Evolutionary conservation across 2,329 filamentous ascomycete species (phyloP).

Genomic region (Fusarium penzigii): DNA sequence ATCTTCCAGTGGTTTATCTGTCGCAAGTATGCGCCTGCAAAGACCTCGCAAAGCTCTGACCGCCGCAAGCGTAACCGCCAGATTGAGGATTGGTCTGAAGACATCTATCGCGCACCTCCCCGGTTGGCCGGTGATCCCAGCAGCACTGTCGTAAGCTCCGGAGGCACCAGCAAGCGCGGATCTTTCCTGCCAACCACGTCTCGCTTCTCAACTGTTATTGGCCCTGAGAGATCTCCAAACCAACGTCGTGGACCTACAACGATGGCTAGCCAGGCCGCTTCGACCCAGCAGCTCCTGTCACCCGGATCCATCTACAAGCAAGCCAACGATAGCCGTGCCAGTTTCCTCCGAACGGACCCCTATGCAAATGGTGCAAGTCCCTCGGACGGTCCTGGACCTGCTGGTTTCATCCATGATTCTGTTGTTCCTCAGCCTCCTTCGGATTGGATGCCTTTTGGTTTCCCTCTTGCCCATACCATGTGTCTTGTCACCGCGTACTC

Average conservation of each 20-base stretch:
- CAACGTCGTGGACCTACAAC: constrained; percentile 71
- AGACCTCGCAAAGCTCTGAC: constrained; percentile 80
- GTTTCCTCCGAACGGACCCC: constrained; percentile 63
- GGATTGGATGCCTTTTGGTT: constrained; percentile 97
- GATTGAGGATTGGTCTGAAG: constrained; percentile 97
- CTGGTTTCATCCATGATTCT: constrained; percentile 93
- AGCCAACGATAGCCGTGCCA: constrained; percentile 62
- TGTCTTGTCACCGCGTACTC: constrained; percentile 97
- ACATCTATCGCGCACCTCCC: constrained; percentile 90
- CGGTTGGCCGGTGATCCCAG: constrained; percentile 75
- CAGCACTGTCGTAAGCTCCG: constrained; percentile 63
- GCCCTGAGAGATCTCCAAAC: constrained; percentile 61
- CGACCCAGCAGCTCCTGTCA: constrained; percentile 66
- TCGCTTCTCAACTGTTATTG: constrained; percentile 89
- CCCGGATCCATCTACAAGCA: constrained; percentile 73
- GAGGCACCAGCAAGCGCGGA: constrained; percentile 75
- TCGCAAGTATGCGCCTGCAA: constrained; percentile 78
- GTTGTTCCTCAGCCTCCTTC: constrained; percentile 95
- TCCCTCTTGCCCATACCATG: constrained; percentile 88
- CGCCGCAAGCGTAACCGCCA: constrained; percentile 84
- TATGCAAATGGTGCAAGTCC: constrained; percentile 55
- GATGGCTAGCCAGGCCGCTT: constrained; percentile 87
- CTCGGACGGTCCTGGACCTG: constrained; percentile 74
- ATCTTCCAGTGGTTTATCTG: constrained; percentile 97
- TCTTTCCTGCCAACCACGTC: constrained; percentile 94